Evolutionary conservation across 768 basidiomycete species (phyloP), one percentile per base, ranked within the genome.

Genomic region (Xerocomus brunneocitrinus): DNA sequence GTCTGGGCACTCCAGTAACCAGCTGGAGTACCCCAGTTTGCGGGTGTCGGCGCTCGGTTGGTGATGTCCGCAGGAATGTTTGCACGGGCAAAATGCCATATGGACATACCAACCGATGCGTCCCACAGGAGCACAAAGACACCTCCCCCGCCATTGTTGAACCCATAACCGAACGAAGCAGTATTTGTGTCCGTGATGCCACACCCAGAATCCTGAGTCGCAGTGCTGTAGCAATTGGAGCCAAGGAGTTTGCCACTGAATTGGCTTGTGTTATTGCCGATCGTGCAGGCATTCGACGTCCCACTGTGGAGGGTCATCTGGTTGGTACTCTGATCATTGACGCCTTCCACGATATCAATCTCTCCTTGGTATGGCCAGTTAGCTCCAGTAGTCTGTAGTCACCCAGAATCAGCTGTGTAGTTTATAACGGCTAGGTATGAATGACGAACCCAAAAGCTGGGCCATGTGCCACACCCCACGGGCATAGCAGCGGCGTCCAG

Each of bases 281-380:
- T 61, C 25, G 61, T 60, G 32, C 70, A 50, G 70, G 79, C 78
- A 35, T 72, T 74, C 13, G 62, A 65, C 7, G 68, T 62, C 8
- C 76, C 71, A 19, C 79, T 83, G 65, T 90, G 89, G 5, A 89
- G 73, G 1, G 87, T 81, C 66, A 80, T 79, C 54, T 83, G 84
- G 58, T 91, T 89, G 28, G 65, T 71, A 1, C 68, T 55, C 62
- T 79, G 75, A 25, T 76, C 61, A 59, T 90, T 80, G 50, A 90
- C 85, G 16, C 86, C 85, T 62, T 91, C 89, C 8, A 90, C 64
- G 47, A 88, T 78, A 61, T 91, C 89, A 44, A 89, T 84, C 66
- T 90, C 87, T 54, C 82, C 83, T 25, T 55, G 67, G 24, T 32
- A 16, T 4, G 81, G 81, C 83, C 82, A 84, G 42, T 75, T 61